phyloP scores from a whole-genome alignment of 2,329 filamentous ascomycete genomes.

The Colletotrichum sp. region DNA sequence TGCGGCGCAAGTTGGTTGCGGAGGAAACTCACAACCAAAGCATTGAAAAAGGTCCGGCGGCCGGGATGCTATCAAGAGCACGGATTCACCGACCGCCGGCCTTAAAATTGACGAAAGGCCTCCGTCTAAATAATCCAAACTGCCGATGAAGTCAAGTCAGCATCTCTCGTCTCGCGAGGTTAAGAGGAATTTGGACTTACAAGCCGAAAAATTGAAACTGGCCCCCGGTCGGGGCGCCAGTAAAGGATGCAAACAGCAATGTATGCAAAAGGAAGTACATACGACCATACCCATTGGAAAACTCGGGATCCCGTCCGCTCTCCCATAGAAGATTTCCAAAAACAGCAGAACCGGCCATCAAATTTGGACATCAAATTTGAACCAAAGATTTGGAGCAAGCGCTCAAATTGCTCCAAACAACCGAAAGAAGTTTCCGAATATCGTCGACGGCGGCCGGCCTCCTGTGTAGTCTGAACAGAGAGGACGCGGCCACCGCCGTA shows the following conservation, averaged over 20 bases:
- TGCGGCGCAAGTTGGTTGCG: neutral
- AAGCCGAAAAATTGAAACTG: neutral
- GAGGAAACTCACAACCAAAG: neutral
- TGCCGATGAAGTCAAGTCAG: neutral
- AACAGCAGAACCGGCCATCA: neutral
- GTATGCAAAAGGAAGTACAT: neutral
- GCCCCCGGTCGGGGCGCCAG: neutral
- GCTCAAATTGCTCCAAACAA: neutral
- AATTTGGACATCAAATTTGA: neutral
- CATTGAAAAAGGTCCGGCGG: neutral
- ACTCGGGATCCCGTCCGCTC: neutral
- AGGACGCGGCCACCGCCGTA: neutral
- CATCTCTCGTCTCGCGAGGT: neutral
- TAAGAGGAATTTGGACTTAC: neutral
- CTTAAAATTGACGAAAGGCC: neutral
- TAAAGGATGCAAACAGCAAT: neutral
- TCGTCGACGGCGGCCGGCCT: neutral
- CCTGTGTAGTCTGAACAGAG: neutral
- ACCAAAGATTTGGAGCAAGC: rapidly evolving
- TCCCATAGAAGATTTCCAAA: rapidly evolving
- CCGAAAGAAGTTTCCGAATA: neutral
- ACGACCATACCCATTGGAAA: neutral
- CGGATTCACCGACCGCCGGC: neutral
- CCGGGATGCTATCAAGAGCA: neutral
- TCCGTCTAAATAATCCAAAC: rapidly evolving